phyloP scores from a whole-genome alignment of 2,329 filamentous ascomycete species.

The Nigrospora osmanthi region DNA sequence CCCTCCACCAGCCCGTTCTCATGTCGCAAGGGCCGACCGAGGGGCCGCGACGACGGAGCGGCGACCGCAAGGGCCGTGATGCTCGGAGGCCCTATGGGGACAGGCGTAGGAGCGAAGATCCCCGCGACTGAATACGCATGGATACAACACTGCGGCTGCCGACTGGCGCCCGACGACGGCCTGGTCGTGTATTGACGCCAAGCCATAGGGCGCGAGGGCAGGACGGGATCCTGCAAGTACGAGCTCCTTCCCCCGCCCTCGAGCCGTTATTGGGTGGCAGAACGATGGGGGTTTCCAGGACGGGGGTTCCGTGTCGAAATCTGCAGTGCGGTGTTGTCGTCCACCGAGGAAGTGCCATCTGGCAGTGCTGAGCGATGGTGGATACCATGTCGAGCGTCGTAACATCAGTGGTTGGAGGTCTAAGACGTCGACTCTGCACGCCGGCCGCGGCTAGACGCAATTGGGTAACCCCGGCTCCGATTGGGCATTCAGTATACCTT shows the following conservation, averaged over 20 bases:
- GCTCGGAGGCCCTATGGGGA: conserved; percentile 20
- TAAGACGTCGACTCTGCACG: conserved; percentile 8
- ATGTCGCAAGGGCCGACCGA: conserved; percentile 33
- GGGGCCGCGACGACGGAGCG: conserved; percentile 23
- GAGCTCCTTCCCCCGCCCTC: too few relatives aligned
- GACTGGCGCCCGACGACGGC: not conserved
- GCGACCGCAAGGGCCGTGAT: conserved; percentile 22
- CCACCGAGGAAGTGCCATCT: conserved; percentile 40
- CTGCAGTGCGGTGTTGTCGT: conserved; percentile 14
- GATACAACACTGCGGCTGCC: not conserved
- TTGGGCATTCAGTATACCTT: conserved; percentile 11
- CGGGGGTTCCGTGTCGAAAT: not conserved
- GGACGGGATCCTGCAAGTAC: too few relatives aligned
- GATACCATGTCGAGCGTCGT: conserved; percentile 24
- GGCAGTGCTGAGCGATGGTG: conserved; percentile 31
- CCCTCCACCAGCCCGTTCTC: conserved; percentile 47
- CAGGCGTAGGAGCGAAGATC: conserved; percentile 16
- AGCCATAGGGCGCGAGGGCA: not conserved
- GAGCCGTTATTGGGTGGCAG: too few relatives aligned
- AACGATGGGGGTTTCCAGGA: not conserved
- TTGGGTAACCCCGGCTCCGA: conserved; percentile 15
- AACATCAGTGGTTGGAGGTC: conserved; percentile 25
- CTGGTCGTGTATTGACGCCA: not conserved
- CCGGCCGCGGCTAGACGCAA: conserved; percentile 19
- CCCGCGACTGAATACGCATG: conserved; percentile 12